Conservation (phyloP, 1,284 basidiomycete species). For the Amylostereum areolatum region DNA sequence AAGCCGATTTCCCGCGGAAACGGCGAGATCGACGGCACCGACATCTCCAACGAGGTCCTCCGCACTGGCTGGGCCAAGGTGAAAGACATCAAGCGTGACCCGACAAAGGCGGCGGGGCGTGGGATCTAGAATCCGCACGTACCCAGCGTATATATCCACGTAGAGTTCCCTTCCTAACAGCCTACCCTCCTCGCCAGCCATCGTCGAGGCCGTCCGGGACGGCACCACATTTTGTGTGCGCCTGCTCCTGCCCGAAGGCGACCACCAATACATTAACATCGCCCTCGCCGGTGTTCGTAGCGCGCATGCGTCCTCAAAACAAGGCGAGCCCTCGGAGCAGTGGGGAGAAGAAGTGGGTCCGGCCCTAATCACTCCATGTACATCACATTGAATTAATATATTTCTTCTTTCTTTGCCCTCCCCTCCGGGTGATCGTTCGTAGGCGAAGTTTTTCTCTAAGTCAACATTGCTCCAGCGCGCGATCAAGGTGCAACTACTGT, state of each 20-base stretch:
- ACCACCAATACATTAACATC: conserved; percentile 85
- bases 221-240: conserved; percentile 88
- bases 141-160: conserved; percentile 56
- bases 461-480: conserved; percentile 85
- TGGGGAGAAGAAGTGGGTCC: conserved; percentile 79
- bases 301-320: conserved; percentile 66
- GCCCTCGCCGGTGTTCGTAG: conserved; percentile 84
- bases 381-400: no score
- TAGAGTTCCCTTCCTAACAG: no score
- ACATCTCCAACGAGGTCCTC: conserved; percentile 77
- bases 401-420: conserved; percentile 8
- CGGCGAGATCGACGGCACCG: conserved; percentile 64
- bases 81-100: conserved; percentile 78
- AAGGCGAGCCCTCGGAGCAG: conserved; percentile 72
- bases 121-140: conserved; percentile 89
- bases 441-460: conserved; percentile 96
- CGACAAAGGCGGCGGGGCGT: conserved; percentile 69
- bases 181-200: conserved; percentile 45
- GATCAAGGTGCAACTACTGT: conserved; percentile 84
- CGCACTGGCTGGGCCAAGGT: conserved; percentile 88
- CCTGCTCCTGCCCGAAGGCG: conserved; percentile 79
- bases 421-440: conserved; percentile 19
- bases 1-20: conserved; percentile 70
- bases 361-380: no score
- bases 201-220: conserved; percentile 93